A percentile compares a stretch with the other conserved stretches of the same genome.
Evolutionary conservation across 441 rosid genomes (phyloP).

Genomic region (Jatropha podagrica): DNA sequence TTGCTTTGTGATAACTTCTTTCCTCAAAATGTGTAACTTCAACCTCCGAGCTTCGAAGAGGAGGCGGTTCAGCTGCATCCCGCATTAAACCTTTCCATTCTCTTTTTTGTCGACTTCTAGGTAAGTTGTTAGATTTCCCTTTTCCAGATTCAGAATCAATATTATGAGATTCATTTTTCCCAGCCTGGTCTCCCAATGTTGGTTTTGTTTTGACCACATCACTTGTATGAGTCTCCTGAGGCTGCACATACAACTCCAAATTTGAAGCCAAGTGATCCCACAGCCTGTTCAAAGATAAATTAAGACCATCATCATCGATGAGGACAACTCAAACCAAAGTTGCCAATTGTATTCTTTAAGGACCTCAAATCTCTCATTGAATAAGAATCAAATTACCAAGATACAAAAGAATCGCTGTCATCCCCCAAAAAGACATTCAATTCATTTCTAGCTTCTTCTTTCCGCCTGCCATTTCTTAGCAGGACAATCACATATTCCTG

Average conservation of each 20-base stretch:
- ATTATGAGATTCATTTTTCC: slow-evolving; percentile 27
- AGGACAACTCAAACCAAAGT: slow-evolving; percentile 17
- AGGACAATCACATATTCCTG: slow-evolving; percentile 97
- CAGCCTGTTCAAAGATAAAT: slow-evolving; percentile 55
- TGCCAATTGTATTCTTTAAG: not conserved
- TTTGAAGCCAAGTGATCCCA: slow-evolving; percentile 87
- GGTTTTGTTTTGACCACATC: slow-evolving; percentile 34
- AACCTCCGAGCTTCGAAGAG: slow-evolving; percentile 64
- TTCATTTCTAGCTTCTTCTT: slow-evolving; percentile 85
- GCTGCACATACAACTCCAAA: slow-evolving; percentile 53
- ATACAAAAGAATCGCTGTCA: slow-evolving; percentile 77
- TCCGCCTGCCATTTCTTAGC: slow-evolving; percentile 84
- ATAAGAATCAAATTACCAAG: slow-evolving; percentile 56
- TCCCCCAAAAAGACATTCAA: slow-evolving; percentile 91
- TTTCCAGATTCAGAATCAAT: slow-evolving; percentile 50
- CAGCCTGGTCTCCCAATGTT: slow-evolving; percentile 32
- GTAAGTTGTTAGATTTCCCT: slow-evolving; percentile 38
- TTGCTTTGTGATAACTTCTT: slow-evolving; percentile 36
- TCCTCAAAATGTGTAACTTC: slow-evolving; percentile 40
- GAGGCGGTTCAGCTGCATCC: slow-evolving; percentile 56
- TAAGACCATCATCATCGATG: not conserved
- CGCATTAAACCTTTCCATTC: slow-evolving; percentile 63
- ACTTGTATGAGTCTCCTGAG: slow-evolving; percentile 37
- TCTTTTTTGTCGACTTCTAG: slow-evolving; percentile 50
- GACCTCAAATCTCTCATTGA: slow-evolving; percentile 10